A percentile compares a stretch with the other conserved stretches of the same genome.
Evolutionary conservation across 2,329 filamentous ascomycete genomes (phyloP).

Genomic region (Aureobasidium sp.): DNA sequence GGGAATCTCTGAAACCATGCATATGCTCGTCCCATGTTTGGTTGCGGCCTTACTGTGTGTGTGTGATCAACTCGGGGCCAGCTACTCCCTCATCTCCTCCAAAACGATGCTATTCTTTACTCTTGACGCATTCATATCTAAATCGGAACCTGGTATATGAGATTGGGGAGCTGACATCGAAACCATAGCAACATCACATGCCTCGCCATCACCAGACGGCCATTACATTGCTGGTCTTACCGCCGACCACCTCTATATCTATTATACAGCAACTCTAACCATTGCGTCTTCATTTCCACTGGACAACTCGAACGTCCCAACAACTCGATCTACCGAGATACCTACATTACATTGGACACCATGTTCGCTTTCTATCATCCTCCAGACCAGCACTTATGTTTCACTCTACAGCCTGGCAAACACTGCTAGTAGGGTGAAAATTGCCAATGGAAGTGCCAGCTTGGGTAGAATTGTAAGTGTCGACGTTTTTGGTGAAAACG

Average conservation of each 20-base stretch:
- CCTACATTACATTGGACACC: slow-evolving; percentile 33
- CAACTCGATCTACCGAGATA: slow-evolving; percentile 1
- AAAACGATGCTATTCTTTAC: background rate
- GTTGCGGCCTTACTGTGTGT: background rate
- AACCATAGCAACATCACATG: slow-evolving; percentile 20
- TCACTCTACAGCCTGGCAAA: slow-evolving; percentile 38
- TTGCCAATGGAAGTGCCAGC: slow-evolving; percentile 43
- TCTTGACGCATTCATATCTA: background rate
- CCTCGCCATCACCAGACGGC: slow-evolving; percentile 34
- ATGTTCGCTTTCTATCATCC: slow-evolving; percentile 33
- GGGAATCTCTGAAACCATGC: background rate
- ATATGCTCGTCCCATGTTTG: background rate
- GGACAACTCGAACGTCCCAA: slow-evolving; percentile 16
- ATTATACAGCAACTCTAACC: slow-evolving; percentile 30
- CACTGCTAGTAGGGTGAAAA: slow-evolving; percentile 34
- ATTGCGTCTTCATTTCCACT: slow-evolving; percentile 28
- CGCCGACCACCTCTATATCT: slow-evolving; percentile 34
- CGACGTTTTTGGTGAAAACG: slow-evolving; percentile 34
- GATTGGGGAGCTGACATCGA: background rate
- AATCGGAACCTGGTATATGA: background rate
- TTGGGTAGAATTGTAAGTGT: slow-evolving; percentile 40
- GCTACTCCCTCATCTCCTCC: background rate
- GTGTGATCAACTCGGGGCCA: background rate
- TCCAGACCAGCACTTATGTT: slow-evolving; percentile 33
- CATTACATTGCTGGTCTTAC: slow-evolving; percentile 33